Evolutionary conservation across 2,329 filamentous ascomycete species (phyloP).

Genomic region (Colletotrichum coccodes): DNA sequence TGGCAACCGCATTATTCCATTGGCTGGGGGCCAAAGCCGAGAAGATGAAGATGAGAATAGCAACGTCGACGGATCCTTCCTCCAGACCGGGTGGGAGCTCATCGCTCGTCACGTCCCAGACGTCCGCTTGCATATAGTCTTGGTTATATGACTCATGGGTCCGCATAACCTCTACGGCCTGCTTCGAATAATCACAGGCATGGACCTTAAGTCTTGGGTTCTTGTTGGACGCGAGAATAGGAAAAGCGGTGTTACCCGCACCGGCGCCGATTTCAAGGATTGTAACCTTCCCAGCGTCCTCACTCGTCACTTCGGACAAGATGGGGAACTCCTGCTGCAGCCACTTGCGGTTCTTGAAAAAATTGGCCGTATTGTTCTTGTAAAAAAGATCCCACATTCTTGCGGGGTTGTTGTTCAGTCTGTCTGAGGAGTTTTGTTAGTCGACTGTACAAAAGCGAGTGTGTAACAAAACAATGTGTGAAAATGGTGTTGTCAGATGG

Average conservation of each 20-base stretch:
- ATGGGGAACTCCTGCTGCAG: constrained; percentile 95
- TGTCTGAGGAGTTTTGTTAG: constrained; percentile 63
- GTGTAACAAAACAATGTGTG: constrained; percentile 19
- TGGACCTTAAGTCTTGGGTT: constrained; percentile 86
- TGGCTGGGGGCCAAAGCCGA: constrained; percentile 87
- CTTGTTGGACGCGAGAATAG: constrained; percentile 83
- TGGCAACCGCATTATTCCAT: constrained; percentile 84
- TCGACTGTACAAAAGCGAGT: constrained; percentile 33
- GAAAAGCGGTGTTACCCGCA: constrained; percentile 96
- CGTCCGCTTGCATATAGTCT: constrained; percentile 82
- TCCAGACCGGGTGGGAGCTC: constrained; percentile 79
- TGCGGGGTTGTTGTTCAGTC: constrained; percentile 89
- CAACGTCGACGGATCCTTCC: constrained; percentile 87
- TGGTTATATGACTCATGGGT: constrained; percentile 79
- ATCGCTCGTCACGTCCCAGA: constrained; percentile 88
- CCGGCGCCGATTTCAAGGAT: constrained; percentile 94
- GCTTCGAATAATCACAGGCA: constrained; percentile 96
- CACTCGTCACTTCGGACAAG: constrained; percentile 77
- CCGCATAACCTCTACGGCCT: constrained; percentile 93
- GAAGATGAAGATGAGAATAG: constrained; percentile 97
- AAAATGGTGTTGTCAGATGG: constrained; percentile 67
- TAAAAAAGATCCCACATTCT: constrained; percentile 99
- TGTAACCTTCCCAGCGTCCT: constrained; percentile 74
- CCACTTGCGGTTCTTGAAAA: constrained; percentile 99
- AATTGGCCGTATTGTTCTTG: constrained; percentile 96